Base-by-base conservation (phyloP, 202 grass and related monocot genomes). In the Saccharum hybrid region DNA sequence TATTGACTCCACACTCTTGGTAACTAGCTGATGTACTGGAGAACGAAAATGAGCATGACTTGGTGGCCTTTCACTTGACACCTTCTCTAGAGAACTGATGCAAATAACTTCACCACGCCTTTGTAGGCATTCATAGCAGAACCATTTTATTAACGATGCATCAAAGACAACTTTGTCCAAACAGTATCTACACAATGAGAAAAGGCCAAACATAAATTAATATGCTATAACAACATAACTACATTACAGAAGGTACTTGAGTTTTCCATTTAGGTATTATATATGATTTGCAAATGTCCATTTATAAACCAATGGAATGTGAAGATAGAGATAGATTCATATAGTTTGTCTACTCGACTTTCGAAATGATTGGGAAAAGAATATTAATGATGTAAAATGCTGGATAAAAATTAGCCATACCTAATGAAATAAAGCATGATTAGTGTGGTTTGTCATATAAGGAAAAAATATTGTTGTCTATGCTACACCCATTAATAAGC, bases 131-230 rank as follows among this genome's bases (percentile, higher is more conserved):
- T 89, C 65, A 76, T 82, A 15, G 59, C 82, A 89, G 45, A 77
- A 81, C 72, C 82, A 89, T 40, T 77, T 37, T 31, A 74, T 7
- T 71, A 16, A 59, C 23, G 71, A 71, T 38, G 77, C 77, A 33
- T 85, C 82, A 16, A 39, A 89, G 61, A 81, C 36, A 71, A 85
- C 56, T 34, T 85, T 57, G 14, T 81, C 65, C 77, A 89, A 51
- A 71, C 87, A 89, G 72, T 89, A 89, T 72, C 87, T 89, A 77
- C 64, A 81, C 39, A 85, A 71, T 85, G 56, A 87, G 22, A 37
- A 88, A 81, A 76, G 42, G 10, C 2, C 16, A 68, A 64, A 6
- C 6, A 79, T 57, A 84, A 81, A 30, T n/a, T 78, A 72, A 45
- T 8, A 68, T 31, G 41, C 8, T 63, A 15, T 30, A 56, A 18